A percentile compares a stretch with the other conserved stretches of the same genome.
These are phyloP conservation scores for Backusella macrospora DNA, from an alignment of 192 early-diverging fungal genomes.

Conservation along the genomic window DNA sequence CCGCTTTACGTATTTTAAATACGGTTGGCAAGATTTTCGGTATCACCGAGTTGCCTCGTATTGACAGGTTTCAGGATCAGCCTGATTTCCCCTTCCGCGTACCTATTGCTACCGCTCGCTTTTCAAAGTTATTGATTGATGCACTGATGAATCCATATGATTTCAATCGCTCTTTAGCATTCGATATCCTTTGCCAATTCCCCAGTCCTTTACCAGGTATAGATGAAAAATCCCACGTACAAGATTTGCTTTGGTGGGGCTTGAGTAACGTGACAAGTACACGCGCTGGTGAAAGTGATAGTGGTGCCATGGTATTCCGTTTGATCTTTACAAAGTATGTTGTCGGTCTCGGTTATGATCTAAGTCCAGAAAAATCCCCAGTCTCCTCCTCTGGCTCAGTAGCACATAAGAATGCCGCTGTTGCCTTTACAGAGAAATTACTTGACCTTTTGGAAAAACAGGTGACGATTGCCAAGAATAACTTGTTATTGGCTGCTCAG, in stretches of 20 bases:
- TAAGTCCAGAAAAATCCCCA: slow-evolving; percentile 28
- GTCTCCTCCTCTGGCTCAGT: background rate
- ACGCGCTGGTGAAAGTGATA: slow-evolving; percentile 79
- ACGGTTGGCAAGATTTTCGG: slow-evolving; percentile 58
- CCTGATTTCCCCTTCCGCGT: slow-evolving; percentile 60
- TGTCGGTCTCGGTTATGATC: slow-evolving; percentile 45
- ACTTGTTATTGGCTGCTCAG: slow-evolving; percentile 56
- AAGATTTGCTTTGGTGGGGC: slow-evolving; percentile 61
- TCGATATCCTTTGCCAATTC: slow-evolving; percentile 70
- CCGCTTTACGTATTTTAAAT: slow-evolving; percentile 57
- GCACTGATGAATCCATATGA: slow-evolving; percentile 73
- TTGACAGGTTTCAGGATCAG: slow-evolving; percentile 43
- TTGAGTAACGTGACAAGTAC: slow-evolving; percentile 65
- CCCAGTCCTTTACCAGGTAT: slow-evolving; percentile 67
- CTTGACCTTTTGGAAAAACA: slow-evolving; percentile 54
- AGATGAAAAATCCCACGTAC: slow-evolving; percentile 44
- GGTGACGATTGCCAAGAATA: slow-evolving; percentile 46
- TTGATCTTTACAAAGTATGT: slow-evolving; percentile 83
- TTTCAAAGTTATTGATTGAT: slow-evolving; percentile 60
- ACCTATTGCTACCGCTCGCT: slow-evolving; percentile 45
- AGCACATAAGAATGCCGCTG: background rate
- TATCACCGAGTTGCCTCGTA: slow-evolving; percentile 48
- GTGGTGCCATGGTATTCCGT: slow-evolving; percentile 79
- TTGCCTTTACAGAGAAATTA: slow-evolving; percentile 46
- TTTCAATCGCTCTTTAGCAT: slow-evolving; percentile 72